phyloP scores from a whole-genome alignment of 2,329 filamentous ascomycete genomes.

The Paracoccidioides lutzii region DNA sequence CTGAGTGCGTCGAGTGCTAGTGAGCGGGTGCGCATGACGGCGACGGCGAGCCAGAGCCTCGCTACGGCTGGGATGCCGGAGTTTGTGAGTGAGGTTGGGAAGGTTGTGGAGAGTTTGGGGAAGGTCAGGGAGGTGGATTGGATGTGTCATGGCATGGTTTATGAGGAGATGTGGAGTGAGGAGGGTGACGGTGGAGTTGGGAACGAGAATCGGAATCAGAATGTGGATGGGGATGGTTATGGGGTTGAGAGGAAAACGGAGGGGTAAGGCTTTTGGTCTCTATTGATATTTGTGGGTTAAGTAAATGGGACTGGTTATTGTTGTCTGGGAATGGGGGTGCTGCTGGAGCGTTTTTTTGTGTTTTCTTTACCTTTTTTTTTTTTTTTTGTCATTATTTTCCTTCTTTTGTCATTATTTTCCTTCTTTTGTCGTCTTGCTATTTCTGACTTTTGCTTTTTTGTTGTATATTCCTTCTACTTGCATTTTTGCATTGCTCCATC shows the following conservation, averaged over 20 bases:
- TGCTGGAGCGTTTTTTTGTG: background rate
- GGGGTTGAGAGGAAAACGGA: background rate
- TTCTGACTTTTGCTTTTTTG: background rate
- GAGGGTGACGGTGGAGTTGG: background rate
- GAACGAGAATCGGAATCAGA: background rate
- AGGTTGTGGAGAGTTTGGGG: slow-evolving; percentile 45
- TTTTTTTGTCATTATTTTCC: background rate
- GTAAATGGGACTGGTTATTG: background rate
- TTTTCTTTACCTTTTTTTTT: background rate
- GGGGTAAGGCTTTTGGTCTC: background rate
- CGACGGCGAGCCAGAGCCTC: slow-evolving; percentile 45
- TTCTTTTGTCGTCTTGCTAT: background rate
- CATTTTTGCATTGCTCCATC: background rate
- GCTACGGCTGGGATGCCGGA: slow-evolving; percentile 49
- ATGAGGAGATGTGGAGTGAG: slow-evolving; percentile 38
- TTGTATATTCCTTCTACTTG: background rate
- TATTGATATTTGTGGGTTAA: background rate
- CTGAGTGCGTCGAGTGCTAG: slow-evolving; percentile 48
- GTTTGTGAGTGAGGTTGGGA: slow-evolving; percentile 46
- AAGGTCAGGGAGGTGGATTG: slow-evolving; percentile 48
- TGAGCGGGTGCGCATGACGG: slow-evolving; percentile 45
- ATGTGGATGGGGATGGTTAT: too few species aligned
- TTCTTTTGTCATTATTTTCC: background rate
- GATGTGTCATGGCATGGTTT: slow-evolving; percentile 44
- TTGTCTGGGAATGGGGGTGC: background rate